These are phyloP conservation scores for Lathyrus aphaca DNA, from an alignment of 306 rosid species.

Conservation along the genomic window DNA sequence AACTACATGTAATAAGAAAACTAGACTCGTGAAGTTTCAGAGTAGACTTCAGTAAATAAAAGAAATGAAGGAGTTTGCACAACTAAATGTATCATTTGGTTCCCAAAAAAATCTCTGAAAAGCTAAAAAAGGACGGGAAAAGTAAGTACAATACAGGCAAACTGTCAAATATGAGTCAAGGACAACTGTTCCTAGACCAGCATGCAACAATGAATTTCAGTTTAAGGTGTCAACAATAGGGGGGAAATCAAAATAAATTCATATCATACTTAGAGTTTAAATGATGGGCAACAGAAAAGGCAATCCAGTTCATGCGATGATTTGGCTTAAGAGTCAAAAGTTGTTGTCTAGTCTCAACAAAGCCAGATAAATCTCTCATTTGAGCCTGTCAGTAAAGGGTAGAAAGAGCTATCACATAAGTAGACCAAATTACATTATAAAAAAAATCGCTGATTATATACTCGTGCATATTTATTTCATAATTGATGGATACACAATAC, in stretches of 20 bases:
- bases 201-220: constrained; percentile 14
- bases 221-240: constrained; percentile 13
- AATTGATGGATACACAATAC: not conserved
- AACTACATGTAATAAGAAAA: constrained; percentile 12
- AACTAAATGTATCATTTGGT: constrained; percentile 13
- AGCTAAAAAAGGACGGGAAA: not conserved
- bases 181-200: not conserved
- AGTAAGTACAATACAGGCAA: constrained; percentile 10
- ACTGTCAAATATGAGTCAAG: not conserved
- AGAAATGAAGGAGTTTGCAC: constrained; percentile 17
- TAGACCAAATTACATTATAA: constrained; percentile 15
- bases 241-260: constrained; percentile 10
- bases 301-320: constrained; percentile 99
- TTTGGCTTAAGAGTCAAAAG: constrained; percentile 92
- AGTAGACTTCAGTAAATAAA: constrained; percentile 11
- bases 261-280: constrained; percentile 78
- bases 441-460: not conserved
- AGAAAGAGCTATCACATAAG: constrained; percentile 35
- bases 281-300: constrained; percentile 93
- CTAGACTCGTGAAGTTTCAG: constrained; percentile 16
- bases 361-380: constrained; percentile 95
- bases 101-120: not conserved
- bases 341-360: constrained; percentile 96
- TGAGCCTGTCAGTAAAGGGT: constrained; percentile 69
- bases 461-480: not conserved